phyloP scores from a whole-genome alignment of 2,329 filamentous ascomycete genomes.

The Verticillium isaacii region DNA sequence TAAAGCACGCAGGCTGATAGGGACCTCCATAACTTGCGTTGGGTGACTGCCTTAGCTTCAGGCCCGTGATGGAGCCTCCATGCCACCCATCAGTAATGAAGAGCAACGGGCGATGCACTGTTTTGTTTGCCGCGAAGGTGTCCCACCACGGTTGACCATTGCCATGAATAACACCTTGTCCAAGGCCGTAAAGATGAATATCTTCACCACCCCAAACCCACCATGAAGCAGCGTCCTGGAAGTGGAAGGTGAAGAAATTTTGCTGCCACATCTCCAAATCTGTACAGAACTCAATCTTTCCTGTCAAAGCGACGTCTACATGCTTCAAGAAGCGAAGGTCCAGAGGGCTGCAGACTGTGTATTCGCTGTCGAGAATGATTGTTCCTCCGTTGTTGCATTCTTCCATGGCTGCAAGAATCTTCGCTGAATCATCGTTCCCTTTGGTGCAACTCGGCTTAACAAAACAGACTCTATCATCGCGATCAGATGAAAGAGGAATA shows the following conservation, averaged over 20 bases:
- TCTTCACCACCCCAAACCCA: conserved; percentile 26
- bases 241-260: conserved; percentile 58
- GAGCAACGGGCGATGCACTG: conserved; percentile 53
- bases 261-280: conserved; percentile 64
- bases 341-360: conserved; percentile 58
- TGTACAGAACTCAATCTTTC: conserved; percentile 57
- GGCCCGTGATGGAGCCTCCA: conserved; percentile 50
- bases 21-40: too few relatives aligned
- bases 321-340: conserved; percentile 60
- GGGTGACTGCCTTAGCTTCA: conserved; percentile 55
- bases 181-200: conserved; percentile 61
- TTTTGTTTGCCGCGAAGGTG: conserved; percentile 48
- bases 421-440: conserved; percentile 24
- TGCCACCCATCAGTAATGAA: conserved; percentile 53
- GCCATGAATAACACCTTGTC: conserved; percentile 41
- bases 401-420: conserved; percentile 50
- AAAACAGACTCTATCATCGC: conserved; percentile 1
- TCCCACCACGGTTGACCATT: conserved; percentile 63
- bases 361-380: conserved; percentile 53
- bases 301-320: conserved; percentile 54
- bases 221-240: conserved; percentile 55
- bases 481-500: background rate
- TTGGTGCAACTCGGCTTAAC: conserved; percentile 9
- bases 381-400: conserved; percentile 59
- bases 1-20: too few relatives aligned